These are phyloP conservation scores for Alternaria conjuncta DNA, from an alignment of 2,329 filamentous ascomycete genomes.

Conservation along the genomic window DNA sequence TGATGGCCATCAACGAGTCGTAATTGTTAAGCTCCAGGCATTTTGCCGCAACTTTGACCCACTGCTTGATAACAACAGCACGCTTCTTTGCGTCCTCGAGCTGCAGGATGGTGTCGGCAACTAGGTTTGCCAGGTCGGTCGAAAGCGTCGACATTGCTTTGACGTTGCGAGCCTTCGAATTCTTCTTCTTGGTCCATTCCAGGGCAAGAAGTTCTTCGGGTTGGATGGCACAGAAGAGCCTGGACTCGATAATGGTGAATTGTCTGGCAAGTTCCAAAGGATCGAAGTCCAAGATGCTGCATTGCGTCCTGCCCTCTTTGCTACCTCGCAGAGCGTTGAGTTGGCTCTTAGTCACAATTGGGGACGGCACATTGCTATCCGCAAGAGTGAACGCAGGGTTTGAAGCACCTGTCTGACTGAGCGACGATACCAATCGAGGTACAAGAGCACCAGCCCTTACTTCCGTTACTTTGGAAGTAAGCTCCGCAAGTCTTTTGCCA, in stretches of 20 bases:
- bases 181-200: conserved; percentile 91
- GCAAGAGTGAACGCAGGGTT: conserved; percentile 72
- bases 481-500: conserved; percentile 78
- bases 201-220: conserved; percentile 90
- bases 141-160: conserved; percentile 92
- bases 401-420: conserved; percentile 85
- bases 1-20: conserved; percentile 94
- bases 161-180: conserved; percentile 82
- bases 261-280: conserved; percentile 90
- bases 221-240: conserved; percentile 87
- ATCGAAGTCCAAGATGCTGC: conserved; percentile 88
- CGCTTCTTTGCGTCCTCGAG: conserved; percentile 92
- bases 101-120: conserved; percentile 89
- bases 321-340: conserved; percentile 73
- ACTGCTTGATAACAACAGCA: conserved; percentile 90
- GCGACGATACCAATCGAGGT: conserved; percentile 81
- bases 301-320: conserved; percentile 72
- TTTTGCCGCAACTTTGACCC: conserved; percentile 91
- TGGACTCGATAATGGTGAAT: conserved; percentile 89
- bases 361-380: conserved; percentile 73
- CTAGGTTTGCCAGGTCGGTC: conserved; percentile 89
- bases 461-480: conserved; percentile 78
- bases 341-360: conserved; percentile 78
- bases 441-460: conserved; percentile 74
- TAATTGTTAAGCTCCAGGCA: conserved; percentile 94